Conservation (phyloP, 2,329 filamentous ascomycete genomes). For the Aspergillus candidus region DNA sequence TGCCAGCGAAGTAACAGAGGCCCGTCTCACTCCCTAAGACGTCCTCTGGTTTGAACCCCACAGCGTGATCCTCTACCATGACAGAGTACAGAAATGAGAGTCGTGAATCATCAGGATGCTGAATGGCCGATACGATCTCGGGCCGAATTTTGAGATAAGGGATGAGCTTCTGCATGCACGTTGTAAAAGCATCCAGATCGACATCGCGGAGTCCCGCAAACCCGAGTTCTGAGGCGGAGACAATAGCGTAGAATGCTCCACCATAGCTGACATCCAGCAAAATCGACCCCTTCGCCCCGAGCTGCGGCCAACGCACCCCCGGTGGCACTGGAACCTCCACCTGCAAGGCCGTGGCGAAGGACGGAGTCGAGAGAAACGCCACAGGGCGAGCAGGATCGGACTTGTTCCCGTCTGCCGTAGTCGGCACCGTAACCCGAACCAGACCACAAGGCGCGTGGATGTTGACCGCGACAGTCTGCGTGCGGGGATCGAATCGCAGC, state of each 20-base stretch:
- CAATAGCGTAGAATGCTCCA: slow-evolving; percentile 41
- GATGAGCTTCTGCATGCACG: slow-evolving; percentile 13
- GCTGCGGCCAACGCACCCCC: slow-evolving; percentile 34
- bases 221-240: slow-evolving; percentile 34
- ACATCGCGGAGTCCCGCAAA: slow-evolving; percentile 29
- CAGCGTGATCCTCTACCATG: slow-evolving; percentile 31
- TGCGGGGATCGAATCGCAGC: slow-evolving; percentile 22
- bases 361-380: slow-evolving; percentile 39
- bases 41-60: slow-evolving; percentile 11
- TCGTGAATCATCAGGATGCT: slow-evolving; percentile 28
- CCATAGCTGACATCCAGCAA: slow-evolving; percentile 38
- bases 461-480: slow-evolving; percentile 25
- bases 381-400: slow-evolving; percentile 37
- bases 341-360: slow-evolving; percentile 33
- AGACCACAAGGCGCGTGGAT: slow-evolving; percentile 45
- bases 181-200: slow-evolving; percentile 29
- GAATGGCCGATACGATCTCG: slow-evolving; percentile 17
- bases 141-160: slow-evolving; percentile 9
- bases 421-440: slow-evolving; percentile 38
- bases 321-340: slow-evolving; percentile 27
- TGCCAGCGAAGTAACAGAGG: slow-evolving; percentile 42
- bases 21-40: slow-evolving; percentile 35
- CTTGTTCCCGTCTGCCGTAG: slow-evolving; percentile 19
- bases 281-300: slow-evolving; percentile 23
- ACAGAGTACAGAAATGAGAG: slow-evolving; percentile 38